phyloP scores from a whole-genome alignment of 2,329 filamentous ascomycete species.

The Botrytis medusae region DNA sequence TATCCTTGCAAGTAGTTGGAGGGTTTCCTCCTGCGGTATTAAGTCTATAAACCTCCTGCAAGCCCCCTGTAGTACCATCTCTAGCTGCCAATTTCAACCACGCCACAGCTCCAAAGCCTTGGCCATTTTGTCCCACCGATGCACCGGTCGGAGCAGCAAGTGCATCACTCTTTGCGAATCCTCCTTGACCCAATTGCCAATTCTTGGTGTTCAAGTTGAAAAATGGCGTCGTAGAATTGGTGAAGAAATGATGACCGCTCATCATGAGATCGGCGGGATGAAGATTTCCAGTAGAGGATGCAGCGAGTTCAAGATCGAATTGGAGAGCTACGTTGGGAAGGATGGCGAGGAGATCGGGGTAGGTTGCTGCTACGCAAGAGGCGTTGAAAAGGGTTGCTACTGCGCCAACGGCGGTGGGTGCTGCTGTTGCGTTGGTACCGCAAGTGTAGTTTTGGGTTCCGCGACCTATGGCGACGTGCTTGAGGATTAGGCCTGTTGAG shows the following conservation, averaged over 20 bases:
- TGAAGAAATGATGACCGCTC: conserved; percentile 82
- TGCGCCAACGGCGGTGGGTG: conserved; percentile 69
- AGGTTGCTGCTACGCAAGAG: conserved; percentile 71
- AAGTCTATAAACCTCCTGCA: conserved; percentile 78
- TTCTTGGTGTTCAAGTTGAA: conserved; percentile 70
- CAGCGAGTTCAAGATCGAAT: conserved; percentile 54
- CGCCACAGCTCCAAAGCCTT: conserved; percentile 67
- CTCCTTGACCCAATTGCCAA: conserved; percentile 57
- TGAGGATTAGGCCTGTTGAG: conserved; percentile 59
- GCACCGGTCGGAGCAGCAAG: conserved; percentile 63
- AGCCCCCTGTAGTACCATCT: conserved; percentile 56
- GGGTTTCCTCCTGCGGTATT: conserved; percentile 79
- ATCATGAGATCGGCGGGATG: conserved; percentile 62
- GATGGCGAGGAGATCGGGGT: conserved; percentile 63
- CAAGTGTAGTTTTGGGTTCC: conserved; percentile 97
- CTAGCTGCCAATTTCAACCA: conserved; percentile 73
- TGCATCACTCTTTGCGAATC: conserved; percentile 61
- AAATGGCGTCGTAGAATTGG: conserved; percentile 65
- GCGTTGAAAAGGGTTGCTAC: conserved; percentile 85
- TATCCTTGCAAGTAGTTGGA: conserved; percentile 68
- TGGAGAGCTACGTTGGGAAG: conserved; percentile 68
- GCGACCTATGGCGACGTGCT: conserved; percentile 81
- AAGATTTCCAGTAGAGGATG: conserved; percentile 20
- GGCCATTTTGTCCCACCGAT: conserved; percentile 53
- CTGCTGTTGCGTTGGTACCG: conserved; percentile 58